A percentile compares a stretch with the other conserved stretches of the same genome.
These are phyloP conservation scores for Carallia pectinifolia DNA, from an alignment of 345 rosid genomes.

Conservation along the genomic window DNA sequence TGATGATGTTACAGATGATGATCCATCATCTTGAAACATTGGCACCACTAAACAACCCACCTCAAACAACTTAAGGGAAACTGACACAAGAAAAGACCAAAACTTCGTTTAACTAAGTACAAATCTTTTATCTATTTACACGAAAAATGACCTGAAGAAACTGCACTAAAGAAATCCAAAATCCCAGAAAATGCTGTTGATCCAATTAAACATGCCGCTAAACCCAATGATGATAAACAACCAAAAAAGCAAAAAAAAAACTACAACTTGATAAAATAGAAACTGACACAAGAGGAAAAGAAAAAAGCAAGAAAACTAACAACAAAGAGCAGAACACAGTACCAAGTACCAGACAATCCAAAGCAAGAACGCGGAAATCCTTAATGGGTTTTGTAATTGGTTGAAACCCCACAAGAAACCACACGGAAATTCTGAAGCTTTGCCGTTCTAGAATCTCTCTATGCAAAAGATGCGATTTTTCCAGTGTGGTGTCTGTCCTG, in stretches of 20 bases:
- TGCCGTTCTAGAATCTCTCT: not conserved
- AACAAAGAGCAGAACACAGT: constrained; percentile 7
- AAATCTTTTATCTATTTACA: not conserved
- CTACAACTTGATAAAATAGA: not conserved
- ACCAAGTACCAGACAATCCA: constrained; percentile 7
- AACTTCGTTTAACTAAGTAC: too few relatives aligned
- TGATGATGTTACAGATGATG: constrained; percentile 84
- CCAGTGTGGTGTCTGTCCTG: constrained; percentile 5
- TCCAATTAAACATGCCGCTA: not conserved
- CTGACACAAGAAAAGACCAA: too few relatives aligned
- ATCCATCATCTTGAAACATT: constrained; percentile 85
- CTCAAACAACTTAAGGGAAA: not conserved
- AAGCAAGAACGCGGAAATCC: constrained; percentile 25
- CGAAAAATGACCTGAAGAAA: not conserved
- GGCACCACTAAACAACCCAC: constrained; percentile 23
- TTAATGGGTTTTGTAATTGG: constrained; percentile 38
- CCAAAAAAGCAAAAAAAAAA: too few relatives aligned
- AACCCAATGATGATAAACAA: too few relatives aligned
- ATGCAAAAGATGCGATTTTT: not conserved
- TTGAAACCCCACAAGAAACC: constrained; percentile 31
- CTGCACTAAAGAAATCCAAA: not conserved
- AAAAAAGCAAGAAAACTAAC: constrained; percentile 12
- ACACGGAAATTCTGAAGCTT: constrained; percentile 18
- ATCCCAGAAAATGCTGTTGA: constrained; percentile 2
- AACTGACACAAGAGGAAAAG: not conserved